Percentiles rank a stretch among this genome's conserved stretches.
Evolutionary conservation across 768 basidiomycete species (phyloP).

Genomic region (Rhizopogon vesiculosus): DNA sequence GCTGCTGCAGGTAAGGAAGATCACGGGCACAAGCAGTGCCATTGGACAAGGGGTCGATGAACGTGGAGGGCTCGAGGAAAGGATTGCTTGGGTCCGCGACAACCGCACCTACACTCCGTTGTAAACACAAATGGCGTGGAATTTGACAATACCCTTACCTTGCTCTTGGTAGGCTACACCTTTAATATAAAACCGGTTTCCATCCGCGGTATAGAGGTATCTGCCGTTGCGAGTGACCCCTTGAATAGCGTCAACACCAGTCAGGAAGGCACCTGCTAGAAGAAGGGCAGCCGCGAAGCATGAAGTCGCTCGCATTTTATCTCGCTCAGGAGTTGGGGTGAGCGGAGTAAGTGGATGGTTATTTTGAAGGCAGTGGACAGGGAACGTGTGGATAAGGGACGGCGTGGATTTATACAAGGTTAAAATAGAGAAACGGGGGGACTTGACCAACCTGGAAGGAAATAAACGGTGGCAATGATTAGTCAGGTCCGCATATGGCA

Average conservation of each 20-base stretch:
- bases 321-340: conserved; percentile 4
- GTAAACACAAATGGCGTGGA: background rate
- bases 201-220: conserved; percentile 76
- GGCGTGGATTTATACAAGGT: too few relatives aligned
- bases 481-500: too few relatives aligned
- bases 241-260: conserved; percentile 60
- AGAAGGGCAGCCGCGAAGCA: conserved; percentile 25
- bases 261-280: conserved; percentile 36
- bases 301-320: conserved; percentile 21
- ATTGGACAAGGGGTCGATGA: conserved; percentile 75
- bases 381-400: background rate
- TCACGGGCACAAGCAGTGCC: conserved; percentile 70
- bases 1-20: conserved; percentile 67
- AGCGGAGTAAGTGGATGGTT: background rate
- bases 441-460: too few relatives aligned
- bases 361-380: conserved; percentile 1
- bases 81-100: conserved; percentile 47
- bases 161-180: conserved; percentile 83
- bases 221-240: conserved; percentile 66
- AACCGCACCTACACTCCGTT: conserved; percentile 24
- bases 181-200: conserved; percentile 83
- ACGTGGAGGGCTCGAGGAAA: conserved; percentile 71
- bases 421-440: too few relatives aligned
- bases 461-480: too few relatives aligned
- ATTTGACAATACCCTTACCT: conserved; percentile 36